These are phyloP conservation scores for Phytophthora rubi DNA, from an alignment of 352 stramenopile species.

Conservation along the genomic window DNA sequence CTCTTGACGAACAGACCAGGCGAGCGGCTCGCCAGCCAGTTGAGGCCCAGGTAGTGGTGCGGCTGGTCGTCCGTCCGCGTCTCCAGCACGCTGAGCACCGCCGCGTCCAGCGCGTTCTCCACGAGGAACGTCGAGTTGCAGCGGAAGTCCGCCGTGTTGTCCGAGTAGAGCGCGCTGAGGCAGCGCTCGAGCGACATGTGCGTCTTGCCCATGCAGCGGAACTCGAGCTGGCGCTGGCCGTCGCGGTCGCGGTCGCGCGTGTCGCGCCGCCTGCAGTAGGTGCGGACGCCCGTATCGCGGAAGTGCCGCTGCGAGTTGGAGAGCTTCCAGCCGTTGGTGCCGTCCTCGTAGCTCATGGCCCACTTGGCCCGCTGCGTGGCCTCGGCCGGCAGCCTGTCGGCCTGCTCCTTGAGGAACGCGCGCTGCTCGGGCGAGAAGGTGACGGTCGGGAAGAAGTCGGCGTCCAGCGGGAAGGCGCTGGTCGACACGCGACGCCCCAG, in stretches of 20 bases:
- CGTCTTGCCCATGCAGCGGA: slow-evolving; percentile 70
- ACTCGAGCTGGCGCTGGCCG: slow-evolving; percentile 52
- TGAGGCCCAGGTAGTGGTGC: slow-evolving; percentile 70
- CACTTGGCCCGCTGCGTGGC: slow-evolving; percentile 52
- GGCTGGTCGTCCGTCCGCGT: slow-evolving; percentile 45
- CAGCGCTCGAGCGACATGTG: slow-evolving; percentile 52
- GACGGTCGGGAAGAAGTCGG: slow-evolving; percentile 54
- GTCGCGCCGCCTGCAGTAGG: slow-evolving; percentile 57
- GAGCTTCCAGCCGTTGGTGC: slow-evolving; percentile 67
- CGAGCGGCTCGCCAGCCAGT: slow-evolving; percentile 60
- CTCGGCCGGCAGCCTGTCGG: slow-evolving; percentile 44
- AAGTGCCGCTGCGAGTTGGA: slow-evolving; percentile 74
- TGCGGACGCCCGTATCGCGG: slow-evolving; percentile 67
- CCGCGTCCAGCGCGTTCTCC: slow-evolving; percentile 64
- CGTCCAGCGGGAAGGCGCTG: slow-evolving; percentile 46
- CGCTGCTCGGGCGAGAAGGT: slow-evolving; percentile 51
- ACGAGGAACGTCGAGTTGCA: slow-evolving; percentile 62
- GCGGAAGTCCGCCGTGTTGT: slow-evolving; percentile 65
- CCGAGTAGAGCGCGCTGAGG: slow-evolving; percentile 65
- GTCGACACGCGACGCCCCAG: slow-evolving; percentile 34
- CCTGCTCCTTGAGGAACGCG: slow-evolving; percentile 38
- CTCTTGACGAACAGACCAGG: slow-evolving; percentile 64
- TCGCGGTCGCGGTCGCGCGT: slow-evolving; percentile 39
- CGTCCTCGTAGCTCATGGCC: slow-evolving; percentile 70
- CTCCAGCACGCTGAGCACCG: slow-evolving; percentile 62